Evolutionary conservation across 2,329 filamentous ascomycete species (phyloP).

Genomic region (Ceratocystiopsis brevicomis): DNA sequence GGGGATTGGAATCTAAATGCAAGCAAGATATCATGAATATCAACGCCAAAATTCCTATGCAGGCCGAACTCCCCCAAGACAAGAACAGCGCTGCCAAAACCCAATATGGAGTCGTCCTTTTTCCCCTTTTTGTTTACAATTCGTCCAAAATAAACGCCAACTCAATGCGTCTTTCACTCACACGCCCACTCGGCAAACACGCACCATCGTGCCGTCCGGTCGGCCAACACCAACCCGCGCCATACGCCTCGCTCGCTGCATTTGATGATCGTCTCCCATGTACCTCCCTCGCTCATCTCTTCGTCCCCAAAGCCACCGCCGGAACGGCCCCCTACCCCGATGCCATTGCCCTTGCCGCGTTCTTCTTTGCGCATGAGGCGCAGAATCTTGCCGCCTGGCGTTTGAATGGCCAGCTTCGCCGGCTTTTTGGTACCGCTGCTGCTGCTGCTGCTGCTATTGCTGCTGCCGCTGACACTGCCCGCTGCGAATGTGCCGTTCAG

Average conservation of each 20-base stretch:
- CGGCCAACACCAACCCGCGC: constrained; percentile 65
- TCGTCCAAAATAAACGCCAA: not conserved
- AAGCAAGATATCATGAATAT: too few relatives aligned
- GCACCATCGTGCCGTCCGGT: constrained; percentile 71
- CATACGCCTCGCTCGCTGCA: constrained; percentile 66
- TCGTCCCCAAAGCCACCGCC: constrained; percentile 10
- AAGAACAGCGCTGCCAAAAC: too few relatives aligned
- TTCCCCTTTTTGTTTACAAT: too few relatives aligned
- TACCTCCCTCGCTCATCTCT: constrained; percentile 45
- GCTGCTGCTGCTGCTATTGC: constrained; percentile 28
- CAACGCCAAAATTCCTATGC: too few relatives aligned
- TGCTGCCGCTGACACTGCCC: constrained; percentile 24
- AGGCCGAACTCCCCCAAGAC: too few relatives aligned
- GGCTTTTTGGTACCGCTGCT: constrained; percentile 47
- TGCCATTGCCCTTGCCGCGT: constrained; percentile 26
- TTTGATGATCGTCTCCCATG: constrained; percentile 84
- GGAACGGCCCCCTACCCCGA: constrained; percentile 25
- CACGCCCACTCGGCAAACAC: constrained; percentile 82
- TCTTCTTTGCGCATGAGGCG: constrained; percentile 69
- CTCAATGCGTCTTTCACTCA: constrained; percentile 7
- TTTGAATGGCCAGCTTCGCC: constrained; percentile 88
- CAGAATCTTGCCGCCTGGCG: constrained; percentile 84
- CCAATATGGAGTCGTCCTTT: too few relatives aligned
- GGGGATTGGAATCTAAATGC: too few relatives aligned
- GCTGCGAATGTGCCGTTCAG: constrained; percentile 20